Percentiles rank a stretch among this genome's conserved stretches.
Conservation (phyloP, 805 yeast species). For the Teunomyces cretensis region DNA sequence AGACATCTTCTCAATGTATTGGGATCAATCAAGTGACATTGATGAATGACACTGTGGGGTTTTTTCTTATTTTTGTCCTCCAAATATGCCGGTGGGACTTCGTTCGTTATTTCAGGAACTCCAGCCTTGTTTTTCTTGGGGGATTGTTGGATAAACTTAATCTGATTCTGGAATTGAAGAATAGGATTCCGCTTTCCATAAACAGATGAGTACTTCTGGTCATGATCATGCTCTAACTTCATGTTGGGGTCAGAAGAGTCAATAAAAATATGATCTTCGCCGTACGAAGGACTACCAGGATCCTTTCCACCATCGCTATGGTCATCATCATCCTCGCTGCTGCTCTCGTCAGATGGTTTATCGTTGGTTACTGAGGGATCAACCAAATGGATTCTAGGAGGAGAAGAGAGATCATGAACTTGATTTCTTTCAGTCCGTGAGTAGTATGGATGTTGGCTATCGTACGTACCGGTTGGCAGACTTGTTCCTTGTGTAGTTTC, state of each 20-base stretch:
- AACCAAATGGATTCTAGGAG: not conserved
- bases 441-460: not conserved
- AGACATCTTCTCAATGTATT: conserved; percentile 29
- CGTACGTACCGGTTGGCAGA: not conserved
- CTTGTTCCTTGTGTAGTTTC: not conserved
- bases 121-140: conserved; percentile 6
- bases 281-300: not conserved
- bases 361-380: conserved; percentile 9
- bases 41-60: conserved; percentile 33
- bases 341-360: conserved; percentile 14
- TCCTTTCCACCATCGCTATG: conserved; percentile 1
- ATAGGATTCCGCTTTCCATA: not conserved
- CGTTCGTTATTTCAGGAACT: not conserved
- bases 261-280: not conserved
- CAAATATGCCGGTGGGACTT: conserved; percentile 1
- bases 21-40: conserved; percentile 41
- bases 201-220: not conserved
- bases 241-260: not conserved
- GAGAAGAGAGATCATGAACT: not conserved
- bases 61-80: conserved; percentile 14
- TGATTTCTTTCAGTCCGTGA: not conserved
- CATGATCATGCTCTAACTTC: not conserved
- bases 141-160: conserved; percentile 8
- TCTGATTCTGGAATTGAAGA: conserved; percentile 7
- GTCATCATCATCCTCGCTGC: conserved; percentile 14